Evolutionary conservation across 768 basidiomycete genomes (phyloP), one percentile per base, ranked within the genome.

Genomic region (Hypholoma sublateritium): DNA sequence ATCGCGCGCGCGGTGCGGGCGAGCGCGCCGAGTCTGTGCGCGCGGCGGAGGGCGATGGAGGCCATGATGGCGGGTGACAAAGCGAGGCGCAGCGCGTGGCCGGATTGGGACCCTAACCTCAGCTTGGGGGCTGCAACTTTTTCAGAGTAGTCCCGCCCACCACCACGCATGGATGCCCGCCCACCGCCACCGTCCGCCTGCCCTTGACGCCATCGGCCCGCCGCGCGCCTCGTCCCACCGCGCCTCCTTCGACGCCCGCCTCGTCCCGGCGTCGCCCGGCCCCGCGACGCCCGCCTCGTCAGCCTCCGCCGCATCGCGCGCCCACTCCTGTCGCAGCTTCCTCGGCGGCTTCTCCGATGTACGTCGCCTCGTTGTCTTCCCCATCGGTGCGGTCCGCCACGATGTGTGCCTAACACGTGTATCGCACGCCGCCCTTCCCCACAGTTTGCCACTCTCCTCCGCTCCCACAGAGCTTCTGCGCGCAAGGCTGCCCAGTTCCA

Each of bases 391-490:
- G 57, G 58, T 59, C 47, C 22, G 13, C 22, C 36, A 21, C 12
- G 9, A 34, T 44, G 59, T 67, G 74, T 77, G 72, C 72, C 74
- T 73, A 77, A 79, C 80, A 81, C 80, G 80, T 83, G 80, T 76
- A 68, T 61, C 50, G 57, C 69, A 55, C 39, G 39, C 39, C 17
- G 39, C 63, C 58, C 64, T 37, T 61, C 55, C 53, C 55, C 58
- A 56, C 65, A 77, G 75, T 70, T 76, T 64, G 73, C 77, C 56
- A 67, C 74, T 60, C 65, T 74, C 65, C 69, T 76, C 64, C 74
- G 69, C 69, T 74, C 76, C 66, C 72, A 73, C 70, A 75, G 73
- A 63, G 60, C 62, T 46, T 67, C 73, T 59, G 65, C 63, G 59
- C 69, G 65, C 45, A 65, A 64, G 53, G 61, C 62, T 41, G 49